phyloP scores from a whole-genome alignment of 495 filamentous ascomycete species.

The Talaromyces thailandensis region DNA sequence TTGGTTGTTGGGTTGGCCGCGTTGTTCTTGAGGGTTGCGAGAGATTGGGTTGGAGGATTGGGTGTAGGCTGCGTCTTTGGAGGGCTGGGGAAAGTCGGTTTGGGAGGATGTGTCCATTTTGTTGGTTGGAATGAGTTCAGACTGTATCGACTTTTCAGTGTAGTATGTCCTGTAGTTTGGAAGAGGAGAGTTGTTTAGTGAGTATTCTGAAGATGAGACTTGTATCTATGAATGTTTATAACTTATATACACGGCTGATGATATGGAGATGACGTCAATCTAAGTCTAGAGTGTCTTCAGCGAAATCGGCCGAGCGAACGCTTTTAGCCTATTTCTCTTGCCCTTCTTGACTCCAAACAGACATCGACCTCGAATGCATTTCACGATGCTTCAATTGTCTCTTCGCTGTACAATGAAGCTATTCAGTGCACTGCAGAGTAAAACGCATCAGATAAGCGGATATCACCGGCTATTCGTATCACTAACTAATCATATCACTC shows the following conservation, averaged over 20 bases:
- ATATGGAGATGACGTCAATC: constrained; percentile 6
- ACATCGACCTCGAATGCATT: neutral
- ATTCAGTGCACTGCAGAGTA: neutral
- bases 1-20: constrained; percentile 8
- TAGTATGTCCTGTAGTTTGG: neutral
- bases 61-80: constrained; percentile 41
- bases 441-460: neutral
- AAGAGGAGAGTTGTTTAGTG: neutral
- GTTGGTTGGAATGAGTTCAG: neutral
- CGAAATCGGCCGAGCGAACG: neutral
- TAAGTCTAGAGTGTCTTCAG: neutral
- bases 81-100: constrained; percentile 31
- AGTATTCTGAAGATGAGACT: no score
- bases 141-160: neutral
- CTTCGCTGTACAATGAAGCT: neutral
- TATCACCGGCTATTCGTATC: neutral
- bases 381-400: neutral
- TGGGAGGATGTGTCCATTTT: constrained; percentile 22
- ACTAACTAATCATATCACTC: neutral
- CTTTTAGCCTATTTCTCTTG: neutral
- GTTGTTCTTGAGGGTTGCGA: constrained; percentile 39
- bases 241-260: neutral
- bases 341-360: neutral
- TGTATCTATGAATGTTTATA: no score
- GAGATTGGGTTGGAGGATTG: constrained; percentile 40